These are phyloP conservation scores for Melanomma pulvis-pyrius DNA, from an alignment of 495 filamentous ascomycete species.

Conservation along the genomic window DNA sequence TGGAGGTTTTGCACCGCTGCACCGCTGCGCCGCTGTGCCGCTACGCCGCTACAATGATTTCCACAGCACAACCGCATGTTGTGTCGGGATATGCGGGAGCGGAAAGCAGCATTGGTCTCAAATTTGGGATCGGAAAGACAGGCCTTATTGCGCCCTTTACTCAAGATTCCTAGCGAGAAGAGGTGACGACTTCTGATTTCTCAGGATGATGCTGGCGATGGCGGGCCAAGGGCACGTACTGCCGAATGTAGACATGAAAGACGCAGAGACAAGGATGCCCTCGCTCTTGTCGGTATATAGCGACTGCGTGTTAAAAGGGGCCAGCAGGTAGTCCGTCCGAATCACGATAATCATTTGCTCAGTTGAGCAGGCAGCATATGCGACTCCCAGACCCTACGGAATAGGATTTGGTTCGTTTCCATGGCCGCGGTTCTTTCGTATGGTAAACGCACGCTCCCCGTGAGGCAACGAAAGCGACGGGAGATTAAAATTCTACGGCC, in stretches of 20 bases:
- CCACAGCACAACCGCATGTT: neutral
- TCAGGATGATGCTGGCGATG: neutral
- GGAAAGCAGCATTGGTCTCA: slow-evolving; percentile 10
- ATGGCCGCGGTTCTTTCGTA: neutral
- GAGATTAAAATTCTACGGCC: neutral
- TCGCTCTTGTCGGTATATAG: neutral
- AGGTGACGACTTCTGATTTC: slow-evolving; percentile 1
- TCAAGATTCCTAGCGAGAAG: neutral
- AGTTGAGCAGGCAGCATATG: neutral
- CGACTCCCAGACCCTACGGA: neutral
- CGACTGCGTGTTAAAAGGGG: neutral
- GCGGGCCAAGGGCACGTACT: neutral
- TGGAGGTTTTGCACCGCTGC: neutral
- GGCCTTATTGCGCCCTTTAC: slow-evolving; percentile 1
- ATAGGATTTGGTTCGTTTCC: neutral
- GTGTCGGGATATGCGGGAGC: slow-evolving; percentile 6
- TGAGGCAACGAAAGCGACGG: neutral
- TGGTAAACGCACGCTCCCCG: neutral
- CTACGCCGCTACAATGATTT: no score
- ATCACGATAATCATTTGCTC: neutral
- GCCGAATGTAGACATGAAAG: neutral
- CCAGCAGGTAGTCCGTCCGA: neutral
- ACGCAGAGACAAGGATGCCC: neutral
- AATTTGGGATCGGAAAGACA: neutral
- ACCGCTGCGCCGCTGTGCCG: neutral